Conservation (phyloP, 768 basidiomycete species). For the Boletus sensibilis region DNA sequence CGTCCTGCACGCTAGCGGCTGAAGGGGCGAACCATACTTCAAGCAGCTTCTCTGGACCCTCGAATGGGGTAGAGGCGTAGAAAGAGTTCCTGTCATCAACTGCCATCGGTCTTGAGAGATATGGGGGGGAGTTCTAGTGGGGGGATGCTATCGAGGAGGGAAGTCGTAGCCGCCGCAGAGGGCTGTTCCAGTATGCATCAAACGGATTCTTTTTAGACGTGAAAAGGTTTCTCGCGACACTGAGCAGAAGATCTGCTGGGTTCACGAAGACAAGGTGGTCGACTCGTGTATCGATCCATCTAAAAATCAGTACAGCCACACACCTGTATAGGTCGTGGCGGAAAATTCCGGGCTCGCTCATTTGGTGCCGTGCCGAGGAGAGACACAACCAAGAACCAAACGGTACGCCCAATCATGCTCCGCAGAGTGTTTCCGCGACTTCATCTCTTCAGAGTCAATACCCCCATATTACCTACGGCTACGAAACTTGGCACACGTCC, state of each 20-base stretch:
- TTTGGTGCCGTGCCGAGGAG: not conserved
- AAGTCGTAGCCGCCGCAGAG: conserved; percentile 37
- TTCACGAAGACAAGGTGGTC: conserved; percentile 15
- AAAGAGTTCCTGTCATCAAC: conserved; percentile 20
- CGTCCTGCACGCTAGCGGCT: conserved; percentile 53
- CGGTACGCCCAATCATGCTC: conserved; percentile 26
- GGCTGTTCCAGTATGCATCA: conserved; percentile 46
- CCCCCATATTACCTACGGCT: conserved; percentile 51
- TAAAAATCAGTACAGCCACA: conserved; percentile 25
- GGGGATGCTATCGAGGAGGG: conserved; percentile 49
- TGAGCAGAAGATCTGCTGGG: conserved; percentile 16
- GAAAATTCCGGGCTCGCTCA: conserved; percentile 4
- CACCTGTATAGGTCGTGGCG: conserved; percentile 24
- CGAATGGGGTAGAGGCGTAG: conserved; percentile 60
- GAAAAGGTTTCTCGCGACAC: conserved; percentile 14
- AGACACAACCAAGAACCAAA: not conserved
- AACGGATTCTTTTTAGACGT: conserved; percentile 23
- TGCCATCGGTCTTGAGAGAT: conserved; percentile 22
- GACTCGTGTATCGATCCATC: conserved; percentile 6
- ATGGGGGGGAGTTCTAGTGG: conserved; percentile 14
- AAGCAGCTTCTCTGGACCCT: conserved; percentile 92
- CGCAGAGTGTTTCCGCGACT: conserved; percentile 45
- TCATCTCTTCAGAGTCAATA: conserved; percentile 44
- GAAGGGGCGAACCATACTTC: conserved; percentile 97
- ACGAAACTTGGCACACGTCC: conserved; percentile 34